Percentiles rank a stretch among this genome's conserved stretches.
Evolutionary conservation across 345 rosid genomes (phyloP).

Genomic region (Aethionema arabicum): DNA sequence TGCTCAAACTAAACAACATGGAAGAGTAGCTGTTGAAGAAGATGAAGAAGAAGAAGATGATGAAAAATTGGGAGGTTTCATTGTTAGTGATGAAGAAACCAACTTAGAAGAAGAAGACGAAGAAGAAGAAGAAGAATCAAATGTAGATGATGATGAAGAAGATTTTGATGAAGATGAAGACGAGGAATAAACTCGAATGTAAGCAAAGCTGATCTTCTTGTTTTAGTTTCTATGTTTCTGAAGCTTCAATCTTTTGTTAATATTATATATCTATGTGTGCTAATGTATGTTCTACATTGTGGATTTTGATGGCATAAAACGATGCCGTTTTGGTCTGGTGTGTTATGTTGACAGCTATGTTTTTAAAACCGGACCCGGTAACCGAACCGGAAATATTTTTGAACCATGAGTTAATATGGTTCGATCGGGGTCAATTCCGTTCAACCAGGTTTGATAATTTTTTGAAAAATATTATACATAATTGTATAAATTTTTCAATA

Average conservation of each 20-base stretch:
- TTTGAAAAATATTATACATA: no score
- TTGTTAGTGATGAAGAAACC: slow-evolving; percentile 53
- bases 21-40: slow-evolving; percentile 33
- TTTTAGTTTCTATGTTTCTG: background rate
- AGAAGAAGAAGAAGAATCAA: slow-evolving; percentile 42
- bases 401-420: no score
- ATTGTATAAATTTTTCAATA: no score
- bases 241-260: slow-evolving; percentile 22
- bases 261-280: background rate
- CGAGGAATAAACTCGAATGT: slow-evolving; percentile 18
- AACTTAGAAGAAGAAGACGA: slow-evolving; percentile 41
- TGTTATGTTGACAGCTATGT: no score
- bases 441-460: no score
- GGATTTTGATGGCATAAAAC: background rate
- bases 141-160: slow-evolving; percentile 38
- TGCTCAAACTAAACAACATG: slow-evolving; percentile 21
- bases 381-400: no score
- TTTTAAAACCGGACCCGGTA: no score
- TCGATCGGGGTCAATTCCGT: no score
- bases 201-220: slow-evolving; percentile 23
- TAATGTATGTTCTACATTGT: background rate
- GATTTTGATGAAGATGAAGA: slow-evolving; percentile 29
- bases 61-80: slow-evolving; percentile 73
- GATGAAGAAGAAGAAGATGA: slow-evolving; percentile 47
- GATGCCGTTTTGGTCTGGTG: background rate